Percentiles rank a stretch among this genome's conserved stretches.
Conservation (phyloP, 495 filamentous ascomycete species). For the Podospora anserina region DNA sequence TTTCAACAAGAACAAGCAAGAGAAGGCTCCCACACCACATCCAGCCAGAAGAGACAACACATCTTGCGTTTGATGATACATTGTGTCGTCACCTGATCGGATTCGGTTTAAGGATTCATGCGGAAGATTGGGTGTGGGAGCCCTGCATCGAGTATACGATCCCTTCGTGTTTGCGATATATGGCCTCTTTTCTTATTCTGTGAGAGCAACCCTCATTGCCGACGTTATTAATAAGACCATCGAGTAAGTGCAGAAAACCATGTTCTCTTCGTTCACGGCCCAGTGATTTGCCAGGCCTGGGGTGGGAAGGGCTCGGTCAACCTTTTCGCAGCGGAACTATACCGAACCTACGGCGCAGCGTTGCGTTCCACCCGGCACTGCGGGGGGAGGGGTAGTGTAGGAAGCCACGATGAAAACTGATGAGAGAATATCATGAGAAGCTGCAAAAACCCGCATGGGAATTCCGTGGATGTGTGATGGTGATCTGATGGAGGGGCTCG, state of each 20-base stretch:
- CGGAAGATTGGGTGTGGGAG: constrained; percentile 3
- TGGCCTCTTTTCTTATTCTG: neutral
- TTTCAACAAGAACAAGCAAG: constrained; percentile 5
- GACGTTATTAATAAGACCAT: constrained; percentile 29
- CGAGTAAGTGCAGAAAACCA: constrained; percentile 16
- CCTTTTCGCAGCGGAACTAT: constrained; percentile 9
- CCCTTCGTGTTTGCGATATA: constrained; percentile 30
- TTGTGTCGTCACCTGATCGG: constrained; percentile 34
- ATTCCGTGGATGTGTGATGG: neutral
- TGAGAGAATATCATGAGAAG: neutral
- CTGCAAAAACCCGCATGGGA: constrained; percentile 1
- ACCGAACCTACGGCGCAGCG: neutral
- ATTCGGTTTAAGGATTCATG: constrained; percentile 29
- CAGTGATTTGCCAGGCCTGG: neutral
- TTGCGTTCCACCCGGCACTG: constrained; percentile 5
- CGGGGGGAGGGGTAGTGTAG: neutral
- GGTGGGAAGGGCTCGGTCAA: constrained; percentile 9
- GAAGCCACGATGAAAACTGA: neutral
- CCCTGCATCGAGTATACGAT: constrained; percentile 15
- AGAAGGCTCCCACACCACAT: neutral
- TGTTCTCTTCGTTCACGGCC: constrained; percentile 6
- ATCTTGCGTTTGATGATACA: constrained; percentile 32
- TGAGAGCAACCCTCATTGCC: constrained; percentile 15
- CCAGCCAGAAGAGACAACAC: constrained; percentile 22
- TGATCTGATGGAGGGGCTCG: neutral